A percentile compares a stretch with the other conserved stretches of the same genome.
Conservation (phyloP, 768 basidiomycete genomes). For the Boletus subcaerulescens region DNA sequence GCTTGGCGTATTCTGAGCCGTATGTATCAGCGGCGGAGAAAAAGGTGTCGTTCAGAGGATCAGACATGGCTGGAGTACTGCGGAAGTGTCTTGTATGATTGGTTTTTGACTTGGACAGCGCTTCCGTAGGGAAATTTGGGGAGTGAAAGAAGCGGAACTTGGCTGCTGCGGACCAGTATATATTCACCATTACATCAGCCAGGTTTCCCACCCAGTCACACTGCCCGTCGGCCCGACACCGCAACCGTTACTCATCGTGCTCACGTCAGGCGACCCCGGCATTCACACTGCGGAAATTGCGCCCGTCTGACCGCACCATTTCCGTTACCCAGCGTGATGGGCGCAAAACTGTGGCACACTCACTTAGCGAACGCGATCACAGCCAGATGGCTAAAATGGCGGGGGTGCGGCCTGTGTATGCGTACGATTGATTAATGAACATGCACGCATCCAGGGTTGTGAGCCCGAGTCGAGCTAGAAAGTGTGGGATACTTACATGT, state of each 20-base stretch:
- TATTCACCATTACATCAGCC: slow-evolving; percentile 35
- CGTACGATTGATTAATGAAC: too few relatives aligned
- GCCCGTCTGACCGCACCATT: background rate
- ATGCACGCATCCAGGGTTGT: too few relatives aligned
- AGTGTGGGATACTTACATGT: too few relatives aligned
- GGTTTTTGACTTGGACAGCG: slow-evolving; percentile 15
- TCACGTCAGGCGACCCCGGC: slow-evolving; percentile 15
- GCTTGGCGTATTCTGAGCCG: slow-evolving; percentile 38
- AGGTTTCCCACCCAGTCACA: slow-evolving; percentile 29
- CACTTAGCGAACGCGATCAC: too few relatives aligned
- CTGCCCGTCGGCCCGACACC: slow-evolving; percentile 26
- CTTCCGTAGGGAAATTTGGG: slow-evolving; percentile 6
- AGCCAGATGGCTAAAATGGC: too few relatives aligned
- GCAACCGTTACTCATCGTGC: slow-evolving; percentile 3
- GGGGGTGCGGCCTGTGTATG: too few relatives aligned
- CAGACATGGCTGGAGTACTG: slow-evolving; percentile 31
- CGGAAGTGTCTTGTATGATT: slow-evolving; percentile 17
- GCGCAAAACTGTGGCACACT: too few relatives aligned
- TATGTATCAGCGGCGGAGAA: slow-evolving; percentile 35
- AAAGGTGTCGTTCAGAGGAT: slow-evolving; percentile 31
- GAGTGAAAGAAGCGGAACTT: slow-evolving; percentile 2
- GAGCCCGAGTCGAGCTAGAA: too few relatives aligned
- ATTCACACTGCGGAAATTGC: slow-evolving; percentile 17
- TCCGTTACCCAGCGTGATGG: too few relatives aligned
- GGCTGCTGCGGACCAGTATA: slow-evolving; percentile 37